Conservation (phyloP, 805 yeast genomes). For the Saturnispora galanensis region DNA sequence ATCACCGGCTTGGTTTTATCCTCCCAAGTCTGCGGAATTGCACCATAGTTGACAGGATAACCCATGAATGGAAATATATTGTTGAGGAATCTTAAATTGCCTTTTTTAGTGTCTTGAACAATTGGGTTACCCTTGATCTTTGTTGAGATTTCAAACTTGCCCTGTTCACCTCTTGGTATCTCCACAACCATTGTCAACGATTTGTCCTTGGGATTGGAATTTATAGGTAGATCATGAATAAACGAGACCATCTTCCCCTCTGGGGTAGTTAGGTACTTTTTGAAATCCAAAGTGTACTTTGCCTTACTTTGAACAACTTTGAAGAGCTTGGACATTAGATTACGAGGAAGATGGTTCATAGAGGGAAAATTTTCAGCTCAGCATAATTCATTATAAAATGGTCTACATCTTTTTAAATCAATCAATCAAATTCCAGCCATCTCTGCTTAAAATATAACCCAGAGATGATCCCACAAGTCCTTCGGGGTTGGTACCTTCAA, state of each 20-base stretch:
- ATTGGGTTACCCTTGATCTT: conserved; percentile 60
- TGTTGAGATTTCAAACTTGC: conserved; percentile 68
- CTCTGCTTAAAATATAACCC: conserved; percentile 23
- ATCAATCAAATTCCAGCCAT: conserved; percentile 25
- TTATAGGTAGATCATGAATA: conserved; percentile 66
- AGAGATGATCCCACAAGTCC: conserved; percentile 27
- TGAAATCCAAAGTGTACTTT: conserved; percentile 31
- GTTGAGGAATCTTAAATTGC: conserved; percentile 62
- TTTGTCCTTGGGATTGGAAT: conserved; percentile 30
- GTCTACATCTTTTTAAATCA: not conserved
- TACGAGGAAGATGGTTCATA: not conserved
- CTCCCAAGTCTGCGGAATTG: conserved; percentile 94
- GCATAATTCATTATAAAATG: not conserved
- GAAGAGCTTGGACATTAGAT: not conserved
- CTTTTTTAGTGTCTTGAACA: conserved; percentile 62
- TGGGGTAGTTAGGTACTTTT: conserved; percentile 30
- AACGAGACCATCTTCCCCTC: conserved; percentile 30
- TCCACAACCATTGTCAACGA: conserved; percentile 63
- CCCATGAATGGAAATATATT: conserved; percentile 80
- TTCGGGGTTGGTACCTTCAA: conserved; percentile 17
- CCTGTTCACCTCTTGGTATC: conserved; percentile 76
- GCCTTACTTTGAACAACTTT: conserved; percentile 23
- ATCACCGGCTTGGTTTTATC: conserved; percentile 56
- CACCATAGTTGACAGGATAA: conserved; percentile 81
- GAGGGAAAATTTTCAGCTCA: too few species aligned